Evolutionary conservation across 2,329 filamentous ascomycete species (phyloP), one percentile per base, ranked within the genome.

Genomic region (Exophiala sp.): DNA sequence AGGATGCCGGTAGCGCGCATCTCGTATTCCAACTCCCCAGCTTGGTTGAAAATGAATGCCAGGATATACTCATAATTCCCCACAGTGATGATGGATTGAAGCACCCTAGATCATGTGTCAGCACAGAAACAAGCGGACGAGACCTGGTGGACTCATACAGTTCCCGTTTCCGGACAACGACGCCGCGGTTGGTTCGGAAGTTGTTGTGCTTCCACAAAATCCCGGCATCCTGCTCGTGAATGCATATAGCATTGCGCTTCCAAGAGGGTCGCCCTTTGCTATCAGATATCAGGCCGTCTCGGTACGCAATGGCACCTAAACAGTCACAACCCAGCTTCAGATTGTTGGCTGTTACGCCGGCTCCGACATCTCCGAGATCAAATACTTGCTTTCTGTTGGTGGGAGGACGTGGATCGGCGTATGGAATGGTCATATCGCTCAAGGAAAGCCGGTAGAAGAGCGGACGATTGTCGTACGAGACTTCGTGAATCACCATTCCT

Each of bases 1-100:
- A 85, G 69, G 50, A 85, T 83, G 2, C 82, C 82, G 1, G 82
- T 85, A 10, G 82, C 82, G 22, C 81, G 77, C 39, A 83, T 78
- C 64, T 86, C 83, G 60, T 85, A 82, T 55, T 73, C 73, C 40
- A 86, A 62, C 60, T 83, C 80, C 48, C 79, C 83, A 1, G 81
- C 81, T 63, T 85, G 82, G 63, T 84, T 82, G 69, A 86, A 85
- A 40, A 81, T 77, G 66, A 82, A 86, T 1, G 81, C 81, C 24
- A 86, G 73, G 56, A 86, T 84, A 61, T 86, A 86, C 62, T 86
- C 82, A 65, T 85, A 86, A 66, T 86, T 86, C 8, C 80, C 74
- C 3, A 86, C 80, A 0, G 82, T 86, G 66, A 84, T 83, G 64
- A 86, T 85, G 58, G 77, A 79, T 62, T 86, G 82, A 2, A 86